Evolutionary conservation across 306 rosid genomes (phyloP).

Genomic region (Vicia villosa): DNA sequence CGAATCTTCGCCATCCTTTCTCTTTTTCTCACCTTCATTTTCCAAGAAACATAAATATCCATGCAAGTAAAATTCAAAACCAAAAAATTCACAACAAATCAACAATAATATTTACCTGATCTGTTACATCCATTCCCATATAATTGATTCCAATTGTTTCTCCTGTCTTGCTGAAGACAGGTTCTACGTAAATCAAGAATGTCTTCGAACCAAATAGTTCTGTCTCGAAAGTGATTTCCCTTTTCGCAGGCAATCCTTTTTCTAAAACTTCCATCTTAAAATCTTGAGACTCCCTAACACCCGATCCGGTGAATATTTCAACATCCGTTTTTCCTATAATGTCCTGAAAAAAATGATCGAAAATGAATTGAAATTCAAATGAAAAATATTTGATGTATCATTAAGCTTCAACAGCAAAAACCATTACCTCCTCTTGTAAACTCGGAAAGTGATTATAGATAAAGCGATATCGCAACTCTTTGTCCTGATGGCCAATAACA

Average conservation of each 20-base stretch:
- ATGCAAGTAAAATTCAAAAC: neutral
- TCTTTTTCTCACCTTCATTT: constrained; percentile 76
- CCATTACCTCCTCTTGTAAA: constrained; percentile 86
- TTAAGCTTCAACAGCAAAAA: constrained; percentile 38
- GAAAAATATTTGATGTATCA: neutral
- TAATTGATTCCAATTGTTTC: too few species aligned
- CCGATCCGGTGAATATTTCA: constrained; percentile 87
- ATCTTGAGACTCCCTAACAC: constrained; percentile 86
- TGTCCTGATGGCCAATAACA: constrained; percentile 98
- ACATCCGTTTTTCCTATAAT: constrained; percentile 92
- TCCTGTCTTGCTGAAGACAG: too few species aligned
- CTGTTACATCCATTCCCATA: constrained; percentile 31
- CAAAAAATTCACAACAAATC: neutral
- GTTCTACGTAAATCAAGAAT: too few species aligned
- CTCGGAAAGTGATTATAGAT: constrained; percentile 97
- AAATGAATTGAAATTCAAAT: neutral
- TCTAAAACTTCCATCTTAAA: constrained; percentile 93
- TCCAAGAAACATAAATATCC: constrained; percentile 26
- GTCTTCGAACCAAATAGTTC: neutral
- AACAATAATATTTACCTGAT: constrained; percentile 59
- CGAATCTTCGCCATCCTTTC: constrained; percentile 84
- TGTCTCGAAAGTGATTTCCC: constrained; percentile 93
- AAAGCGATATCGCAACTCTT: constrained; percentile 86
- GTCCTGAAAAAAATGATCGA: constrained; percentile 47
- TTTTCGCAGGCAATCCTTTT: constrained; percentile 80